Evolutionary conservation across 352 stramenopile genomes (phyloP).

Genomic region (Pythium diclinum): DNA sequence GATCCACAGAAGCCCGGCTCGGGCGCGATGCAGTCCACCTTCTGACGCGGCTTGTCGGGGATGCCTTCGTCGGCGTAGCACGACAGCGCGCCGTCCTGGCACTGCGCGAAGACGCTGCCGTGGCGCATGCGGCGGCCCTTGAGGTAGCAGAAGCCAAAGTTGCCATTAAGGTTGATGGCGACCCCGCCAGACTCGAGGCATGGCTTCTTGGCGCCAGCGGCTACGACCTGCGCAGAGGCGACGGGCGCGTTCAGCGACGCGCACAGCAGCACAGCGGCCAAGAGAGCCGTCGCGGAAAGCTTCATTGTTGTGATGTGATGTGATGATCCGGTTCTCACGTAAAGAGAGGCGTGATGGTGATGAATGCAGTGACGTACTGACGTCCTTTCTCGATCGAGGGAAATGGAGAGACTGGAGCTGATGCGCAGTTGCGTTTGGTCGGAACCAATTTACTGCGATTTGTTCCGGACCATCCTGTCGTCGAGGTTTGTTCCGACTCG

Average conservation of each 20-base stretch:
- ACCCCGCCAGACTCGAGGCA: constrained; percentile 32
- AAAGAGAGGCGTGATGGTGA: not conserved
- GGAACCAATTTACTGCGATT: not conserved
- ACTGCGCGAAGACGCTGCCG: constrained; percentile 39
- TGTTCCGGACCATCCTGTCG: not conserved
- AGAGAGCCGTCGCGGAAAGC: not conserved
- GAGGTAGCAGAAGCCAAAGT: constrained; percentile 45
- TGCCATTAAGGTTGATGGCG: constrained; percentile 35
- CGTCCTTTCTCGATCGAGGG: not conserved
- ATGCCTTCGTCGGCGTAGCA: constrained; percentile 46
- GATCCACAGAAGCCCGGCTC: constrained; percentile 35
- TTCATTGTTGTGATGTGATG: not conserved
- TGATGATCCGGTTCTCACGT: not conserved
- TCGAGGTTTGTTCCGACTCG: not conserved
- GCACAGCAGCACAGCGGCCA: not conserved
- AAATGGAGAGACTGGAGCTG: not conserved
- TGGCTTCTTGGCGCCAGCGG: constrained; percentile 27
- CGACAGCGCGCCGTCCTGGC: constrained; percentile 32
- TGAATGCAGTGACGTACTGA: not conserved
- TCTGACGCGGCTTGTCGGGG: constrained; percentile 35
- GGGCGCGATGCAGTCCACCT: constrained; percentile 31
- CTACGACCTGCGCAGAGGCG: constrained; percentile 12
- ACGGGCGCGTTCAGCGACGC: not conserved
- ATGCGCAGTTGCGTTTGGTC: not conserved
- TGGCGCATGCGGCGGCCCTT: constrained; percentile 41